Percentiles rank a stretch among this genome's conserved stretches.
These are phyloP conservation scores for Warburgia ugandensis DNA, from an alignment of 164 flowering plant species.

Conservation along the genomic window DNA sequence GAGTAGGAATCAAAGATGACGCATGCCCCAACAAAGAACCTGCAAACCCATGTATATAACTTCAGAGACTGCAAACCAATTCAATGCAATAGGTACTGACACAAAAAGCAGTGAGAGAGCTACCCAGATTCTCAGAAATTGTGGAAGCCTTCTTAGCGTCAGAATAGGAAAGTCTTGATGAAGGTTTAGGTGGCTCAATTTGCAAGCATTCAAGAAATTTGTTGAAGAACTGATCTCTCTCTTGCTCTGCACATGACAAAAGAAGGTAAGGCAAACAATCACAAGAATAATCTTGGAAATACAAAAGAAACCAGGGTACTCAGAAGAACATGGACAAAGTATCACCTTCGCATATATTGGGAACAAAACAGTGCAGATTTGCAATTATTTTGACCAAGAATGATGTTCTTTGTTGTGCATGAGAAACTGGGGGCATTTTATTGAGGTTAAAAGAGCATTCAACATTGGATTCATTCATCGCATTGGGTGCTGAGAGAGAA, in stretches of 20 bases:
- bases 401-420: constrained; percentile 88
- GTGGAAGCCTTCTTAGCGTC: constrained; percentile 37
- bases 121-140: constrained; percentile 66
- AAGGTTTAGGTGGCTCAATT: constrained; percentile 35
- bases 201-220: constrained; percentile 58
- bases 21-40: constrained; percentile 87
- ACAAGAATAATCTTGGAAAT: constrained; percentile 3
- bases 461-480: constrained; percentile 22
- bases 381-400: constrained; percentile 91
- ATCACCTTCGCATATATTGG: constrained; percentile 85
- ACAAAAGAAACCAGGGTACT: no score
- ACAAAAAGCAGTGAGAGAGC: no score
- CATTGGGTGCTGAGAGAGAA: no score
- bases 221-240: constrained; percentile 71
- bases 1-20: constrained; percentile 67
- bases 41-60: constrained; percentile 40
- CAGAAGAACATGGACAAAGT: no score
- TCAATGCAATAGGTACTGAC: no score
- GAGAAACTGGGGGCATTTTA: constrained; percentile 46
- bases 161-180: constrained; percentile 28
- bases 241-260: constrained; percentile 72
- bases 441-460: constrained; percentile 35
- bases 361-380: constrained; percentile 93
- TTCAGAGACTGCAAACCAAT: no score
- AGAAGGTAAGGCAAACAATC: no score